These are phyloP conservation scores for Penicillium sp. DNA, from an alignment of 2,329 filamentous ascomycete species.

Conservation along the genomic window DNA sequence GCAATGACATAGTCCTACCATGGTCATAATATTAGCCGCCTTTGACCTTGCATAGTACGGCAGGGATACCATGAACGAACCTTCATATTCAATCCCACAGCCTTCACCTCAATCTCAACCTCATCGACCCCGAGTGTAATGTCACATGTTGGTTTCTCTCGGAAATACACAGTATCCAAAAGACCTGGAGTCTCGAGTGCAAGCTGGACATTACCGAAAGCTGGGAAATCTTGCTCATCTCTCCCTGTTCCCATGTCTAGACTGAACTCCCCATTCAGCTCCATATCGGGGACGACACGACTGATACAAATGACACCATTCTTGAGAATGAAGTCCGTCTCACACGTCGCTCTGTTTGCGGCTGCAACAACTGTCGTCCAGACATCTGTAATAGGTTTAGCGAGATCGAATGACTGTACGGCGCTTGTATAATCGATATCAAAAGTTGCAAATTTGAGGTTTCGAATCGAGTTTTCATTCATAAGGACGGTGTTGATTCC, in stretches of 20 bases:
- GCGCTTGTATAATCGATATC: not conserved
- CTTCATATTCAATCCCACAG: slow-evolving; percentile 1
- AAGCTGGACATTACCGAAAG: not conserved
- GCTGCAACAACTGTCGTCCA: not conserved
- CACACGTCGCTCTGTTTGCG: not conserved
- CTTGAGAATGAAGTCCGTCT: not conserved
- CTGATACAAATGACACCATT: not conserved
- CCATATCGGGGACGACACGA: not conserved
- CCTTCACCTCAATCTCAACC: not conserved
- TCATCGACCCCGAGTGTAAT: not conserved
- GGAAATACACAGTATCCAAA: not conserved
- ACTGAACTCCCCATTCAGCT: not conserved
- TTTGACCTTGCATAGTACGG: too few species aligned
- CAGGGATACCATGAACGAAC: slow-evolving; percentile 24
- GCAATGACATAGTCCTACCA: slow-evolving; percentile 31
- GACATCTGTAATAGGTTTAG: not conserved
- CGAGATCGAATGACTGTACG: not conserved
- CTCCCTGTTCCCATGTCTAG: not conserved
- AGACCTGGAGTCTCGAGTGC: not conserved
- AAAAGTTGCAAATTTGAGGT: not conserved
- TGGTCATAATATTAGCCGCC: slow-evolving; percentile 15
- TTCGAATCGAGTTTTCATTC: not conserved
- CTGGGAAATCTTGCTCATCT: not conserved
- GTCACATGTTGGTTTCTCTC: not conserved
- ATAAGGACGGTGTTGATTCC: not conserved